phyloP scores from a whole-genome alignment of 805 yeast species.

The Saccharomycopsis selenospora region DNA sequence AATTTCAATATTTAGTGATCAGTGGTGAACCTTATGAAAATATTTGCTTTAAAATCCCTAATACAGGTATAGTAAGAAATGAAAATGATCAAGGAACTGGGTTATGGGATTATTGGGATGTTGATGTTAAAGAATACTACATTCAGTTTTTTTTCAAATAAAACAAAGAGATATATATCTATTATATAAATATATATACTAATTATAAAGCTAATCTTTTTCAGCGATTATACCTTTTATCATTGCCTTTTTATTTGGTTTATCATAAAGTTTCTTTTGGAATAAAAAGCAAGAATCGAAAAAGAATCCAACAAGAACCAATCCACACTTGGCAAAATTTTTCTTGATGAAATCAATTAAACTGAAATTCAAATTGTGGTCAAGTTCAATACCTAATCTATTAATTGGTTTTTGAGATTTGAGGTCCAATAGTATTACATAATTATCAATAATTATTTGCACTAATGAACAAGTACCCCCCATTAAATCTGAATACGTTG shows the following conservation, averaged over 20 bases:
- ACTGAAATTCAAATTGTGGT: constrained; percentile 18
- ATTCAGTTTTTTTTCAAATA: constrained; percentile 55
- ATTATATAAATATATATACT: no score
- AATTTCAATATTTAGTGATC: constrained; percentile 64
- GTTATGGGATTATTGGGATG: constrained; percentile 71
- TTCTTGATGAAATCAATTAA: constrained; percentile 18
- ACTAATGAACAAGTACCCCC: constrained; percentile 16
- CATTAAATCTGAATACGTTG: constrained; percentile 15
- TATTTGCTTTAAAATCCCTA: constrained; percentile 67
- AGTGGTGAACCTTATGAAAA: constrained; percentile 91
- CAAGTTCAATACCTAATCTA: constrained; percentile 17
- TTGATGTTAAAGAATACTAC: constrained; percentile 58
- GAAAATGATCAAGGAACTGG: constrained; percentile 25
- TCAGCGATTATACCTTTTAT: not conserved
- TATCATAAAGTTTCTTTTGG: constrained; percentile 18
- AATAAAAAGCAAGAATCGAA: constrained; percentile 18
- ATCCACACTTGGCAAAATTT: constrained; percentile 21
- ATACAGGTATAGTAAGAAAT: constrained; percentile 34
- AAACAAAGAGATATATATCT: no score
- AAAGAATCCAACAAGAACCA: constrained; percentile 18
- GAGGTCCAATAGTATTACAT: constrained; percentile 12
- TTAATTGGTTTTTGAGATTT: constrained; percentile 15
- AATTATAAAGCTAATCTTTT: not conserved
- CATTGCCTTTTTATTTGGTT: not conserved
- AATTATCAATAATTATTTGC: constrained; percentile 18